Conservation (phyloP, 2,329 filamentous ascomycete genomes). For the Colletotrichum gigasporum region DNA sequence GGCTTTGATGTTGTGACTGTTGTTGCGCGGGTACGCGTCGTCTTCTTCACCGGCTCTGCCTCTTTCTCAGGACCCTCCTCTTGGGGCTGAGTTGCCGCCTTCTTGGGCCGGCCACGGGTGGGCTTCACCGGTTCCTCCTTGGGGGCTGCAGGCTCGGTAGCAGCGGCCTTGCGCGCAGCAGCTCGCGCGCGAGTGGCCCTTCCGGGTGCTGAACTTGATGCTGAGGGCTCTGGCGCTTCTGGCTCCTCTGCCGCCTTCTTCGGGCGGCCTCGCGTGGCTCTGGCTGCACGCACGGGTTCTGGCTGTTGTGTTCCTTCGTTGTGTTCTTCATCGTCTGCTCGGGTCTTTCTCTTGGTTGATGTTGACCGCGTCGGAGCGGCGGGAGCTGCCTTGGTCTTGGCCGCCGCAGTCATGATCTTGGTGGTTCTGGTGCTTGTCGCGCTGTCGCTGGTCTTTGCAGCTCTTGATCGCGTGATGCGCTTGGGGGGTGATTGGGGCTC, state of each 20-base stretch:
- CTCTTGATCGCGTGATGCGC: constrained; percentile 64
- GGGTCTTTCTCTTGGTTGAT: constrained; percentile 61
- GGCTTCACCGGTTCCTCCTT: constrained; percentile 41
- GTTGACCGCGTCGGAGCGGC: constrained; percentile 38
- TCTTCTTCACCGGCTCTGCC: constrained; percentile 34
- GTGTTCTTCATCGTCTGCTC: constrained; percentile 62
- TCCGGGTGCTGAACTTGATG: constrained; percentile 30
- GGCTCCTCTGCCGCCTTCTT: constrained; percentile 49
- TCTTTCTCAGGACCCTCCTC: constrained; percentile 38
- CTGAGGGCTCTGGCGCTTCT: constrained; percentile 14
- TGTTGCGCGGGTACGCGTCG: constrained; percentile 37
- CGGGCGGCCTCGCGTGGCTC: constrained; percentile 55
- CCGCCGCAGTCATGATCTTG: constrained; percentile 58
- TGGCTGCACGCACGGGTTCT: constrained; percentile 42
- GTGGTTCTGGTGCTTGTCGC: constrained; percentile 47
- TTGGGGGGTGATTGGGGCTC: constrained; percentile 65
- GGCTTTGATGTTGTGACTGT: constrained; percentile 49
- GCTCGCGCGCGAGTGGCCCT: constrained; percentile 42
- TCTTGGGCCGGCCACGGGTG: constrained; percentile 56
- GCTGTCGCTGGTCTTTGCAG: constrained; percentile 51
- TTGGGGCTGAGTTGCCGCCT: constrained; percentile 37
- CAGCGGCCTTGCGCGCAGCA: constrained; percentile 38
- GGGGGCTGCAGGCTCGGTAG: constrained; percentile 33
- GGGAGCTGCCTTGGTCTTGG: constrained; percentile 54
- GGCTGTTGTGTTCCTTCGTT: constrained; percentile 41